These are phyloP conservation scores for Phytophthora tubulina DNA, from an alignment of 352 stramenopile species.

Conservation along the genomic window DNA sequence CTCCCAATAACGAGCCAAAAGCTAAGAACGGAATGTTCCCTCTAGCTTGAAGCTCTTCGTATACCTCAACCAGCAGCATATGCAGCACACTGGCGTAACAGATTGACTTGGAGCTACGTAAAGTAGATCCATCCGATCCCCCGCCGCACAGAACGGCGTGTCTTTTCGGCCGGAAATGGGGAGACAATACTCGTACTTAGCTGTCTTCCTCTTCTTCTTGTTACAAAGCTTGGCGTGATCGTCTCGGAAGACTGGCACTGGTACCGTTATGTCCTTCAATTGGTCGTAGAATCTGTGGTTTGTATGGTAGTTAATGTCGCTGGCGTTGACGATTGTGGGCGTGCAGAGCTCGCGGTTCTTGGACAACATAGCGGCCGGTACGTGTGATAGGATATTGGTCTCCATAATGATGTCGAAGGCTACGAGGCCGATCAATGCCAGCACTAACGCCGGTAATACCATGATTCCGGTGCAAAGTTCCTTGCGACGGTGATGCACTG, in stretches of 20 bases:
- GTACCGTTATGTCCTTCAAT: slow-evolving; percentile 10
- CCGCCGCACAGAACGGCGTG: slow-evolving; percentile 44
- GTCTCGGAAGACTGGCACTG: slow-evolving; percentile 37
- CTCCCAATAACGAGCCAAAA: slow-evolving; percentile 59
- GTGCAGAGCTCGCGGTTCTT: slow-evolving; percentile 12
- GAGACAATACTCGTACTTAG: slow-evolving; percentile 49
- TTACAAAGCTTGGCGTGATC: slow-evolving; percentile 33
- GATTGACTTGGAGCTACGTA: slow-evolving; percentile 33
- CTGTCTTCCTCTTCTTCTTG: slow-evolving; percentile 14
- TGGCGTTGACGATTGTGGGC: slow-evolving; percentile 19
- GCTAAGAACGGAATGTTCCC: slow-evolving; percentile 43
- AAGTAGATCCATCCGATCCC: slow-evolving; percentile 60
- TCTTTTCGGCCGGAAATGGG: slow-evolving; percentile 59
- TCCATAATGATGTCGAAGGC: slow-evolving; percentile 35
- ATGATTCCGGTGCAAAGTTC: slow-evolving; percentile 20
- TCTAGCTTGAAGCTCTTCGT: slow-evolving; percentile 46
- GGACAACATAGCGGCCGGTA: slow-evolving; percentile 19
- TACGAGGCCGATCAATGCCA: slow-evolving; percentile 23
- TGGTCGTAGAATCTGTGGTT: slow-evolving; percentile 23
- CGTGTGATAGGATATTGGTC: slow-evolving; percentile 23
- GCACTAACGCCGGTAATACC: slow-evolving; percentile 14
- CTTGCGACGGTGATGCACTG: slow-evolving; percentile 11
- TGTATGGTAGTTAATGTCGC: slow-evolving; percentile 23
- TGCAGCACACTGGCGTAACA: slow-evolving; percentile 63
- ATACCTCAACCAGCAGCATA: slow-evolving; percentile 63